Percentiles rank a stretch among this genome's conserved stretches.
These are phyloP conservation scores for Pseudocercospora eumusae DNA, from an alignment of 2,329 filamentous ascomycete genomes.

Conservation along the genomic window DNA sequence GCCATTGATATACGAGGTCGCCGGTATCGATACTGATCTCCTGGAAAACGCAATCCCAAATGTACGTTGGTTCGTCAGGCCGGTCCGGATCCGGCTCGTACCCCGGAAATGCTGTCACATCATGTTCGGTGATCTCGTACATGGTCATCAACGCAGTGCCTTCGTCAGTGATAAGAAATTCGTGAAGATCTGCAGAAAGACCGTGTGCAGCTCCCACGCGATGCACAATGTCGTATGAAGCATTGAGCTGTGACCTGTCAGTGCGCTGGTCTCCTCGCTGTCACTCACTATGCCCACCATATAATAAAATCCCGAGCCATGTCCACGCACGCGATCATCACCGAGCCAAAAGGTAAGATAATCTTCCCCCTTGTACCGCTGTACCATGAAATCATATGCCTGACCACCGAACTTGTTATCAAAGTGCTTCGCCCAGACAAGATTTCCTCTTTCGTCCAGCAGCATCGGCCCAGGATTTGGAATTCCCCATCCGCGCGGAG, in stretches of 20 bases:
- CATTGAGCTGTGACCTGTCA: conserved; percentile 35
- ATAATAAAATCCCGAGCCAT: conserved; percentile 40
- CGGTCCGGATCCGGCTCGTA: conserved; percentile 26
- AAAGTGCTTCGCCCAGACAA: conserved; percentile 39
- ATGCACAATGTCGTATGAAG: conserved; percentile 44
- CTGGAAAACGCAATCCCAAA: conserved; percentile 50
- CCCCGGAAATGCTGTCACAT: conserved; percentile 30
- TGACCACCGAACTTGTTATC: conserved; percentile 39
- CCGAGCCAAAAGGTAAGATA: conserved; percentile 46
- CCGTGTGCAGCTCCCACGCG: conserved; percentile 44
- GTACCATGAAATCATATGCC: conserved; percentile 41
- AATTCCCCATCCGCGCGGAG: conserved; percentile 38
- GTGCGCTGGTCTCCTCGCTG: not conserved
- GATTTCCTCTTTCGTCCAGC: conserved; percentile 35
- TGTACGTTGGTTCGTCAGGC: conserved; percentile 28
- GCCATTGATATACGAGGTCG: conserved; percentile 51
- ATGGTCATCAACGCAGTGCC: conserved; percentile 48
- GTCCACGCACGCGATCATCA: conserved; percentile 41
- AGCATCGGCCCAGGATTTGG: conserved; percentile 39
- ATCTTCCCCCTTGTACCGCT: conserved; percentile 40
- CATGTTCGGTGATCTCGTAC: conserved; percentile 39
- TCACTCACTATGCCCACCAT: conserved; percentile 30
- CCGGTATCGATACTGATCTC: conserved; percentile 51
- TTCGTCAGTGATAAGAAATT: conserved; percentile 47
- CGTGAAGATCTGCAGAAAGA: conserved; percentile 46